Conservation (phyloP, 345 rosid species). For the Populus nigra region DNA sequence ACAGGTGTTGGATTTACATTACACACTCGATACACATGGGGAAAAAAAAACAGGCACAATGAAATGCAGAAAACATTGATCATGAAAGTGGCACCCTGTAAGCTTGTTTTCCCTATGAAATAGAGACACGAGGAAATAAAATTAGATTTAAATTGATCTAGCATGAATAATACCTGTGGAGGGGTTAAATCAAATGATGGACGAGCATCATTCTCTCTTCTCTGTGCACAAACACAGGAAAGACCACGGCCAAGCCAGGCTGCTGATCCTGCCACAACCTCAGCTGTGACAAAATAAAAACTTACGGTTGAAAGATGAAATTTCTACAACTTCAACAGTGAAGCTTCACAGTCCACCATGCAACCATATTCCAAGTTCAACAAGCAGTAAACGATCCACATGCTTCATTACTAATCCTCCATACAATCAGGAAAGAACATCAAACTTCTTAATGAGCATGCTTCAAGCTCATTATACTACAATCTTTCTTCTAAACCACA, state of each 20-base stretch:
- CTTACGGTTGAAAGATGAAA: slow-evolving; percentile 21
- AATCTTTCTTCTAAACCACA: background rate
- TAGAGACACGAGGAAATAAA: background rate
- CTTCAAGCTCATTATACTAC: background rate
- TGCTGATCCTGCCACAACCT: slow-evolving; percentile 97
- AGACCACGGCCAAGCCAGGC: slow-evolving; percentile 98
- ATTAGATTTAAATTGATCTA: background rate
- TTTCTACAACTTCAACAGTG: slow-evolving; percentile 1
- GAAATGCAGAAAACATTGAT: background rate
- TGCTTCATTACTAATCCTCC: background rate
- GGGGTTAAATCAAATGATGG: slow-evolving; percentile 96
- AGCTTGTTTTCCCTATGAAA: background rate
- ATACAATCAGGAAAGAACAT: background rate
- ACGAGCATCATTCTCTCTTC: slow-evolving; percentile 75
- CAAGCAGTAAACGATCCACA: background rate
- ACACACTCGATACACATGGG: background rate
- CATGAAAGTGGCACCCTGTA: background rate
- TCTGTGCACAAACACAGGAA: slow-evolving; percentile 97
- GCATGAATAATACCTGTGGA: slow-evolving; percentile 55
- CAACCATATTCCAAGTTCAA: background rate
- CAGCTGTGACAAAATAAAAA: slow-evolving; percentile 68
- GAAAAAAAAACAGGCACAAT: background rate
- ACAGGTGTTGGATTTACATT: background rate
- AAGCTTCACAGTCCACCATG: background rate
- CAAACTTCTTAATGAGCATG: background rate